Base-by-base conservation (phyloP, 2,329 filamentous ascomycete genomes). In the Tolypocladium amazonense region DNA sequence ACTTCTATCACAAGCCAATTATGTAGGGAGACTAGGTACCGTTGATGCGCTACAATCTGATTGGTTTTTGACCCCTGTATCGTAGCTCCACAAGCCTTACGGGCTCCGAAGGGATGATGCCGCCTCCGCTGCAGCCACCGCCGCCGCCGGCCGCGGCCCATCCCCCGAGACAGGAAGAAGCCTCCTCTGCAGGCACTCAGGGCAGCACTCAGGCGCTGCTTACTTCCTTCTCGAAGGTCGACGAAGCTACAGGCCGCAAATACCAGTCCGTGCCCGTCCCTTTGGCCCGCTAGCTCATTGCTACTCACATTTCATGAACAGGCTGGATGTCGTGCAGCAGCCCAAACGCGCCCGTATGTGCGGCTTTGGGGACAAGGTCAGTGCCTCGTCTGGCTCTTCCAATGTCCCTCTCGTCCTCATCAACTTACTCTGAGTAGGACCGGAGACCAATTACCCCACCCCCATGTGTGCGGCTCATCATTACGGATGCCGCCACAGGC, bases 291-390 rank as follows among this genome's bases (percentile, higher is more conserved):
- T 1, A 27, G 23, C 23, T 50, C 11, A 20, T 25, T 27, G 50
- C 57, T 14, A 43, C 58, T n/a, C 25, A 39, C 11, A n/a, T 41
- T 54, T 4, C 45, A 12, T 2, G n/a, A 27, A 5, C 65, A 88
- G 86, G 62, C 81, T 96, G 57, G 79, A 87, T 65, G 90, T 97
- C 62, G 86, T 90, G 65, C 94, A 99, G 77, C 92, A 97, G 73
- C 94, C 94, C 57, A 82, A 90, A 68, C 86, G 94, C 68, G 94
- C 94, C 65, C 89, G 94, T 62, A 97, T 97, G 94, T 99, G 94
- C 77, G 94, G 94, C 9, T 99, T 97, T 76, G 94, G 94, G 63
- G 94, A 99, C 78, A 99, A 97, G 83, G 90, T 94, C 76, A 60
- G 67, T 60, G 61, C 25, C 50, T 55, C 25, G 14, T 23, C 4